Evolutionary conservation across 192 early-diverging fungal genomes (phyloP), one percentile per base, ranked within the genome.

Genomic region (Gamsiella multidivaricata): DNA sequence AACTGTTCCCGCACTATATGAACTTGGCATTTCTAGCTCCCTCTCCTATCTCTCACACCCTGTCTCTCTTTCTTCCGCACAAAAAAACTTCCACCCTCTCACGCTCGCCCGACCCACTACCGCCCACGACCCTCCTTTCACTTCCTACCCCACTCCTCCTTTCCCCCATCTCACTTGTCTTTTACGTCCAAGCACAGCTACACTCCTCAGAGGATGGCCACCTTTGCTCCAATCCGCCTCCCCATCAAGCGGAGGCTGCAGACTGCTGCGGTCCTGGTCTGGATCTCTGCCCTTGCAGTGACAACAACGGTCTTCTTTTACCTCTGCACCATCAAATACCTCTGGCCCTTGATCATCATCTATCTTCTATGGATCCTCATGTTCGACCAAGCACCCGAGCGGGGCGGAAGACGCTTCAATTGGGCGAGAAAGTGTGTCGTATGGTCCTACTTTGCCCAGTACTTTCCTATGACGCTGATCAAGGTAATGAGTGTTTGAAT

Each of bases 381-480:
- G 52, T 81, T 92, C 51, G 95, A 97, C 75, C 86, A 84, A 2
- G 85, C 89, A 6, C 93, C 92, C 3, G 93, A 96, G 53, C 85
- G 84, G 29, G 97, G 97, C 3, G 94, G 91, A 3, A 82, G 97
- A 20, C 80, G 85, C 7, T 76, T 89, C 31, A 33, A 83, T 31
- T 68, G 66, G 47, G 46, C 89, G 20, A 79, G 88, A 14, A 80
- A 80, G 29, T 82, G 87, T 61, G 52, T 55, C 15, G 45, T 91
- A 31, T 98, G 97, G 95, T 74, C 73, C 20, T 92, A 94, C 75
- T 89, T 94, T 58, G 85, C 85, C 41, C 88, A 89, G 41, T 96
- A 94, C 66, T 97, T 95, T 64, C 94, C 94, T 15, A 87, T 91
- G 25, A 79, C 82, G 4, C 81, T 97, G 41, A 80, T 93, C 54